phyloP scores from a whole-genome alignment of 1,284 basidiomycete species.

The Moniliella sp. region DNA sequence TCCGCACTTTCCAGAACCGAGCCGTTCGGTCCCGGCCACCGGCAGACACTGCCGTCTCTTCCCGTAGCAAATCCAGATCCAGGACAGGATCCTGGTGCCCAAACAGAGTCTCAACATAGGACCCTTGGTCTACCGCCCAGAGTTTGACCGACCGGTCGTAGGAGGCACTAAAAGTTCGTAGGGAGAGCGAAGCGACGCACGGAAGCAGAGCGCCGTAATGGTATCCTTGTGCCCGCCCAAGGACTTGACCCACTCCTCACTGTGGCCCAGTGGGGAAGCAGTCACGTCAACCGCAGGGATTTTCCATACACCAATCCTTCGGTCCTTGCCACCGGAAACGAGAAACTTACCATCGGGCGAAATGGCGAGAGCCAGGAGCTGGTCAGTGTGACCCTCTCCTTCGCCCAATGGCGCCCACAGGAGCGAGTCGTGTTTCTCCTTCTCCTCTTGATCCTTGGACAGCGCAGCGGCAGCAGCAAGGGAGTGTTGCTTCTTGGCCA shows the following conservation, averaged over 20 bases:
- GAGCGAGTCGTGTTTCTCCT: slow-evolving; percentile 2
- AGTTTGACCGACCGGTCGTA: slow-evolving; percentile 78
- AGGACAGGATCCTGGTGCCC: slow-evolving; percentile 82
- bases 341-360: slow-evolving; percentile 66
- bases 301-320: slow-evolving; percentile 34
- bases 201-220: slow-evolving; percentile 53
- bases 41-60: slow-evolving; percentile 63
- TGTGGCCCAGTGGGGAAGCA: not conserved
- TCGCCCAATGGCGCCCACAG: no score
- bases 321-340: slow-evolving; percentile 66
- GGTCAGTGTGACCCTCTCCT: slow-evolving; percentile 56
- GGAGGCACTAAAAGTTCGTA: slow-evolving; percentile 55
- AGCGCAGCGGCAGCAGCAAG: no score
- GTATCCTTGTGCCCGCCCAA: slow-evolving; percentile 38
- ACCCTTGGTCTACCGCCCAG: slow-evolving; percentile 63
- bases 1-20: slow-evolving; percentile 86
- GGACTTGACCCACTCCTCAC: slow-evolving; percentile 46
- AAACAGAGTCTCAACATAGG: slow-evolving; percentile 86
- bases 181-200: slow-evolving; percentile 48
- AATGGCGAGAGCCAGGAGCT: slow-evolving; percentile 59
- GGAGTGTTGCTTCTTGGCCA: slow-evolving; percentile 2
- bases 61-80: slow-evolving; percentile 54
- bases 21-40: slow-evolving; percentile 76
- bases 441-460: no score
- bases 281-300: no score